Conservation (phyloP, 2,329 filamentous ascomycete species). For the Didymella lethalis region DNA sequence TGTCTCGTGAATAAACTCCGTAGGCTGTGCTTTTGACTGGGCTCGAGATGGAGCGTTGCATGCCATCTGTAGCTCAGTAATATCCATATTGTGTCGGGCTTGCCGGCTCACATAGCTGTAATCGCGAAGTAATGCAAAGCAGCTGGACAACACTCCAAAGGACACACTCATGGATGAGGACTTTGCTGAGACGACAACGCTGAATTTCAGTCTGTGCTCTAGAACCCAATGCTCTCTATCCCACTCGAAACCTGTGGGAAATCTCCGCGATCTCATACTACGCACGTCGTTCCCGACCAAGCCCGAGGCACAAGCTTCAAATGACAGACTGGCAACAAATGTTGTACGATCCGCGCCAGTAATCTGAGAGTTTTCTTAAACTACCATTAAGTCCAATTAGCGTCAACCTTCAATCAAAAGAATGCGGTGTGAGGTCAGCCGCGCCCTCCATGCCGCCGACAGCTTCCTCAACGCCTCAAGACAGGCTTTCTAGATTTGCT, state of each 20-base stretch:
- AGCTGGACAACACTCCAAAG: neutral
- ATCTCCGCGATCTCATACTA: neutral
- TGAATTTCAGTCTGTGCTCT: neutral
- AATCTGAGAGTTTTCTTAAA: neutral
- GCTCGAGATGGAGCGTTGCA: neutral
- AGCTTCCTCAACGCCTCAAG: neutral
- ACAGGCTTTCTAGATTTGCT: neutral
- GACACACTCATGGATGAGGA: neutral
- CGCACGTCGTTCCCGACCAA: neutral
- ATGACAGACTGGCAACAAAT: neutral
- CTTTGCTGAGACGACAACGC: neutral
- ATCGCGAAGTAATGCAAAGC: neutral
- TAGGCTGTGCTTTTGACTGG: neutral
- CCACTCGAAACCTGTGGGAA: neutral
- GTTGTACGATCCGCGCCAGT: slow-evolving; percentile 6
- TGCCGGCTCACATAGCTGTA: neutral
- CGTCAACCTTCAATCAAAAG: neutral
- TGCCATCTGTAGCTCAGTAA: neutral
- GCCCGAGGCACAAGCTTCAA: neutral
- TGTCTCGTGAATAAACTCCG: neutral
- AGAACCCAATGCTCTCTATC: neutral
- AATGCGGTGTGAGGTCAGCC: slow-evolving; percentile 7
- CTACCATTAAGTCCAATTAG: neutral
- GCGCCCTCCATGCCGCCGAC: neutral
- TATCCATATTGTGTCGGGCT: neutral